A percentile compares a stretch with the other conserved stretches of the same genome.
Conservation (phyloP, 352 stramenopile genomes). For the Pythium brassicae region DNA sequence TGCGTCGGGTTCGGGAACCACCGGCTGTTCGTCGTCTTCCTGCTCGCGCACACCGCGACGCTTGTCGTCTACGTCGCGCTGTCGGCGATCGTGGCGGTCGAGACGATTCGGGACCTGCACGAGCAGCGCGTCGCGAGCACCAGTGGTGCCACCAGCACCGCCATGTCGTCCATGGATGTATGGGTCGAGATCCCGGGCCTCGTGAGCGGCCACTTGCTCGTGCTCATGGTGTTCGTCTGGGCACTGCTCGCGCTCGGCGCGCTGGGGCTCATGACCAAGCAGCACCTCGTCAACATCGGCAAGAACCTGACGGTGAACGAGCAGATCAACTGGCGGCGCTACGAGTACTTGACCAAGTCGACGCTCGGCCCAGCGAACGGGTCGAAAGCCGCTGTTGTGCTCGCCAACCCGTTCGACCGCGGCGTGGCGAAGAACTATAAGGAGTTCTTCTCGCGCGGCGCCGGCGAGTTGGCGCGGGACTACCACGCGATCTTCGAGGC, state of each 20-base stretch:
- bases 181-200: slow-evolving; percentile 58
- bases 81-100: slow-evolving; percentile 31
- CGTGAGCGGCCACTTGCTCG: slow-evolving; percentile 45
- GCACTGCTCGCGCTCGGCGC: slow-evolving; percentile 36
- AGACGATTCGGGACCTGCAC: slow-evolving; percentile 31
- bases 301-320: slow-evolving; percentile 83
- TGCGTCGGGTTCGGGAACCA: slow-evolving; percentile 82
- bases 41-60: slow-evolving; percentile 58
- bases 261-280: slow-evolving; percentile 53
- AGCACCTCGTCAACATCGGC: slow-evolving; percentile 60
- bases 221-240: slow-evolving; percentile 63
- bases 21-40: slow-evolving; percentile 70
- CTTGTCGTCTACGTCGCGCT: slow-evolving; percentile 45
- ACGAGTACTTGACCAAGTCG: slow-evolving; percentile 50
- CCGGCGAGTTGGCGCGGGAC: slow-evolving; percentile 25
- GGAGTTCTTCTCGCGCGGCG: slow-evolving; percentile 42
- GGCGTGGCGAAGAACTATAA: slow-evolving; percentile 33
- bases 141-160: slow-evolving; percentile 7
- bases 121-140: slow-evolving; percentile 20
- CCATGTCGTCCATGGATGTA: slow-evolving; percentile 41
- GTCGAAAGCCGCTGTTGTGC: slow-evolving; percentile 10
- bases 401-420: slow-evolving; percentile 43
- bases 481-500: slow-evolving; percentile 38
- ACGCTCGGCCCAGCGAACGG: not conserved
- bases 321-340: slow-evolving; percentile 79